Percentiles rank a stretch among this genome's conserved stretches.
Evolutionary conservation across 78 protist species (phyloP).

Genomic region (Dictyostelium citrinum): DNA sequence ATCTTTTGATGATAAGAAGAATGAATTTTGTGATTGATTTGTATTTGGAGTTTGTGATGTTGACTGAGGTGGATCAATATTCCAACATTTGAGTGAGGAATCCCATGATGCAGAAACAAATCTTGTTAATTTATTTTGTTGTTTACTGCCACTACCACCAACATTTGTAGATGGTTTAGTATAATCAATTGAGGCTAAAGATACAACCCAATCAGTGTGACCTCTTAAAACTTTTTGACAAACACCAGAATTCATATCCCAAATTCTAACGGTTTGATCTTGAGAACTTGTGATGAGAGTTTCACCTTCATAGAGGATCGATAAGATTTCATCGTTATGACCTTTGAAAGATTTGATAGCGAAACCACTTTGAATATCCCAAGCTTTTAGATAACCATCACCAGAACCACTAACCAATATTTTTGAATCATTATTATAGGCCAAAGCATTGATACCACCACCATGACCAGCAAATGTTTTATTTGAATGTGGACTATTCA

Average conservation of each 20-base stretch:
- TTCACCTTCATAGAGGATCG: constrained; percentile 60
- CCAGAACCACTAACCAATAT: constrained; percentile 32
- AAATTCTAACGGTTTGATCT: constrained; percentile 70
- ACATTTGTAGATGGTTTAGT: no score
- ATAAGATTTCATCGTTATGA: constrained; percentile 66
- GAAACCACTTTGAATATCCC: constrained; percentile 67
- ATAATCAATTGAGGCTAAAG: constrained; percentile 11
- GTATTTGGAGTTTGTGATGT: background rate
- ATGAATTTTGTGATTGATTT: background rate
- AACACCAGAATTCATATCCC: constrained; percentile 44
- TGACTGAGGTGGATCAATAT: background rate
- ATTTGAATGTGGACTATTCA: background rate
- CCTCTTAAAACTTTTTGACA: constrained; percentile 62
- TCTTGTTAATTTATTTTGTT: background rate
- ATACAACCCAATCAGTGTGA: constrained; percentile 59
- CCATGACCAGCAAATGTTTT: constrained; percentile 48
- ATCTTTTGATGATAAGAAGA: background rate
- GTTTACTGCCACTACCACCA: no score
- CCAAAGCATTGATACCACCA: constrained; percentile 42
- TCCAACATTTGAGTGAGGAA: constrained; percentile 56
- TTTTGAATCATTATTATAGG: constrained; percentile 3
- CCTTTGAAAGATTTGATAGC: constrained; percentile 40
- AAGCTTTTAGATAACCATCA: constrained; percentile 45
- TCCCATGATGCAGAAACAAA: constrained; percentile 51
- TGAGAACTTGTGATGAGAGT: constrained; percentile 22